phyloP scores from a whole-genome alignment of 257 asterid species.

The Perilla frutescens region DNA sequence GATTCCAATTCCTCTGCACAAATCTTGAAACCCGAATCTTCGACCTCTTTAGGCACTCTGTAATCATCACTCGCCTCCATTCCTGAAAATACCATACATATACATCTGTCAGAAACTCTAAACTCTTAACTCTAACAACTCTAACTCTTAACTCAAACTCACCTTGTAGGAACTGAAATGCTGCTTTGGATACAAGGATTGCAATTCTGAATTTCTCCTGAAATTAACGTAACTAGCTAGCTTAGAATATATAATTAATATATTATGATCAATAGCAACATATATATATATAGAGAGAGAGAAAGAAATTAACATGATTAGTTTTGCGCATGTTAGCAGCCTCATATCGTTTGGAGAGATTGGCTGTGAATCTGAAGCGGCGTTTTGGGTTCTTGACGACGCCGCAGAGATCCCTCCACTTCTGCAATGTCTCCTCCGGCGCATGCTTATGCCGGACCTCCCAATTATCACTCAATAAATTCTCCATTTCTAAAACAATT shows the following conservation, averaged over 20 bases:
- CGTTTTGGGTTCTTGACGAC: constrained; percentile 95
- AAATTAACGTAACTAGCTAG: not conserved
- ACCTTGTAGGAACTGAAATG: constrained; percentile 91
- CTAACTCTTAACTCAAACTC: not conserved
- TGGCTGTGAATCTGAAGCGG: constrained; percentile 91
- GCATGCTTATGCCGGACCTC: constrained; percentile 80
- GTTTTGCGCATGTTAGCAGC: constrained; percentile 93
- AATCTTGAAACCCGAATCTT: constrained; percentile 70
- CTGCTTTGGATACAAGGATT: constrained; percentile 92
- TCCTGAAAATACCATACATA: constrained; percentile 45
- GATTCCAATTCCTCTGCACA: constrained; percentile 87
- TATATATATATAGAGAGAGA: not conserved
- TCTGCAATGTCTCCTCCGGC: constrained; percentile 68
- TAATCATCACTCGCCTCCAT: constrained; percentile 72
- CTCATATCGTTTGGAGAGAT: constrained; percentile 81
- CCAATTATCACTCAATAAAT: constrained; percentile 81
- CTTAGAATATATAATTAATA: no score
- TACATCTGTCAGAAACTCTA: no score
- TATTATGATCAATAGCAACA: not conserved
- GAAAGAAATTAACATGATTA: constrained; percentile 56
- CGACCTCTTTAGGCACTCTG: constrained; percentile 70
- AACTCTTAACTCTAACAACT: no score
- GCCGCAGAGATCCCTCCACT: constrained; percentile 89
- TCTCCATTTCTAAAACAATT: constrained; percentile 60
- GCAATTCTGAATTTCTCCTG: constrained; percentile 95